Percentiles rank a stretch among this genome's conserved stretches.
These are phyloP conservation scores for Chenopodium quinoa DNA, from an alignment of 148 eudicot species.

Conservation along the genomic window DNA sequence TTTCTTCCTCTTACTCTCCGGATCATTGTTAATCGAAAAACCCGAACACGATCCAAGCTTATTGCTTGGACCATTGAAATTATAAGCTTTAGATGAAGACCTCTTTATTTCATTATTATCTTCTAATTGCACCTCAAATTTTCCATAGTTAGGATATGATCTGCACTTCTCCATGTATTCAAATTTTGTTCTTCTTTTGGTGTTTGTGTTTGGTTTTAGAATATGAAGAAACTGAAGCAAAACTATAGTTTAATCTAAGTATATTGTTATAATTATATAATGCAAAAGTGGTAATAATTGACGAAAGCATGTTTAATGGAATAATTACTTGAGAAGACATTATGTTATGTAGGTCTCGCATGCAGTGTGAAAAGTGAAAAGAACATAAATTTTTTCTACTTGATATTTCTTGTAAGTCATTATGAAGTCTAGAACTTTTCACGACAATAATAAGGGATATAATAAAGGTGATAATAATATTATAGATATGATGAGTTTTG, in stretches of 20 bases:
- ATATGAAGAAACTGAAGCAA: neutral
- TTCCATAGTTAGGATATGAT: conserved; percentile 50
- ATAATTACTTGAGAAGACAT: conserved; percentile 1
- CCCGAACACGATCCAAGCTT: conserved; percentile 11
- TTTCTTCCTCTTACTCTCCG: conserved; percentile 62
- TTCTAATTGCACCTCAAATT: conserved; percentile 28
- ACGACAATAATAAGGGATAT: no score
- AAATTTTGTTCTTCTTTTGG: neutral
- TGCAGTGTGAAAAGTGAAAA: neutral
- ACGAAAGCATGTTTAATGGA: conserved; percentile 4
- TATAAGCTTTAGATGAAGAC: conserved; percentile 35
- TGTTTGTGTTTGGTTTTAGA: neutral
- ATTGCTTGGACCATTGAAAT: conserved; percentile 54
- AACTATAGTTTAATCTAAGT: neutral
- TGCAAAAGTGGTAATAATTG: neutral
- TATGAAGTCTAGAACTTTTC: neutral
- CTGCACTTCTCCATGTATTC: conserved; percentile 61
- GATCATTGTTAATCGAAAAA: conserved; percentile 30
- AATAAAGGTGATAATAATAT: no score
- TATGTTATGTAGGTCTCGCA: conserved; percentile 5
- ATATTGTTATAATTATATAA: no score
- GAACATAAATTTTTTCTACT: neutral
- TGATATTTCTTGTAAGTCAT: neutral
- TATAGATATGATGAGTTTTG: no score
- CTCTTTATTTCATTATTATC: conserved; percentile 19